Base-by-base conservation (phyloP, 1,284 basidiomycete species). In the Amylostereum chailletii region DNA sequence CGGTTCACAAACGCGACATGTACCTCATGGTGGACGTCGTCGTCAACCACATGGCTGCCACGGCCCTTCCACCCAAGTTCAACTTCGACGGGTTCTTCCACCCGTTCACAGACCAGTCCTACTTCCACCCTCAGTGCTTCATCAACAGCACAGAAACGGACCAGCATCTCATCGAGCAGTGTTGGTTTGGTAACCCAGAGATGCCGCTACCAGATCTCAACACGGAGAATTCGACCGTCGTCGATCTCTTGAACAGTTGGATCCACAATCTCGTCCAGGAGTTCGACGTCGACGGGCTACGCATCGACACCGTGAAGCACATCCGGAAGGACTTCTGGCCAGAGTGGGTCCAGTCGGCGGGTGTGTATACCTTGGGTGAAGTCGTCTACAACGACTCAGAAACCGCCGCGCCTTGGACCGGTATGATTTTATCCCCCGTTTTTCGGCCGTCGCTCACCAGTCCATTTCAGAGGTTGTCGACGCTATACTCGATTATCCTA, bases 281-380 rank as follows among this genome's bases (percentile, higher is more conserved):
- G 52, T 90, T 83, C 60, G 65, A 68, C 11, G 80, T 88, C 50
- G 83, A 86, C 59, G 83, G 83, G 6, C 73, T 94, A 47, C 80
- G 90, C 47, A 86, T 93, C 59, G 90, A 94, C 62, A 86, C 63
- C 55, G 52, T 53, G 57, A 86, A 82, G 61, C 81, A 86, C 58
- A 76, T 86, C 47, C 71, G 82, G 47, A 70, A 71, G 45, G 71
- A 73, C 50, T 89, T 88, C 61, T 88, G 84, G 85, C 77, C 81
- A 0, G 63, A 61, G 2, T 92, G 92, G 64, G 84, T 80, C 57
- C 69, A 65, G 29, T 77, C 77, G 7, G 84, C 86, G 0, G 87
- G 86, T 4, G 84, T 92, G 11, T 93, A 89, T 69, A 90, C 86
- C 56, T 89, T 90, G 47, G 90, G 90, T 32, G 90, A 93, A 68